phyloP scores from a whole-genome alignment of 306 rosid genomes.

The Medicago ruthenica region DNA sequence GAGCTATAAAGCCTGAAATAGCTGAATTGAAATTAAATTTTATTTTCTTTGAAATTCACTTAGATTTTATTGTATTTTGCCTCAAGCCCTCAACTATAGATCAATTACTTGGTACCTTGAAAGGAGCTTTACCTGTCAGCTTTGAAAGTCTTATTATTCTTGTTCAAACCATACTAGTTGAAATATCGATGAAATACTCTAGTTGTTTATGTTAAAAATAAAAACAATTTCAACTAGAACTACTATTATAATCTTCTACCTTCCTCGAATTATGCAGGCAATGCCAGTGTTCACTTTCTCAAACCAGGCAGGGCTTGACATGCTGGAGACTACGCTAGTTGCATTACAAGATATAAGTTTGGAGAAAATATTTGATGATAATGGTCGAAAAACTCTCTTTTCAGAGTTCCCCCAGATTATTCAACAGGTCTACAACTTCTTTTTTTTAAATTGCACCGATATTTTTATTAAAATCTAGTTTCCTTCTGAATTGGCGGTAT shows the following conservation, averaged over 20 bases:
- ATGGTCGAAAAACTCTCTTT: constrained; percentile 82
- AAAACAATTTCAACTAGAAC: neutral
- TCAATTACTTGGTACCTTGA: neutral
- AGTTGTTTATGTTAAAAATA: neutral
- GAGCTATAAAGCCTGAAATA: neutral
- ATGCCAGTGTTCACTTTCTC: constrained; percentile 93
- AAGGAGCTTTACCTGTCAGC: neutral
- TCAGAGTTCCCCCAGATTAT: constrained; percentile 96
- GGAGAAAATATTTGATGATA: constrained; percentile 95
- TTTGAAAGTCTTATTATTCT: constrained; percentile 18
- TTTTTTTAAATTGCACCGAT: neutral
- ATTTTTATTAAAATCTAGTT: neutral
- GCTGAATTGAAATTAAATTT: neutral
- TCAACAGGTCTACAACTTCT: constrained; percentile 73
- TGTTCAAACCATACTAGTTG: neutral
- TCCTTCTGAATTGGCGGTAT: neutral
- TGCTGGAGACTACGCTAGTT: constrained; percentile 96
- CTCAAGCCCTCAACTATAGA: neutral
- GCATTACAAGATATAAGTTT: constrained; percentile 87
- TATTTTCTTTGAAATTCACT: neutral
- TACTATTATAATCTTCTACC: neutral
- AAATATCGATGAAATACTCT: neutral
- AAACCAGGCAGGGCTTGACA: constrained; percentile 99
- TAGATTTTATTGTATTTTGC: constrained; percentile 10
- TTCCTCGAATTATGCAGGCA: constrained; percentile 62